phyloP scores from a whole-genome alignment of 768 basidiomycete species.

The Boletus pseudo-olivaceus region DNA sequence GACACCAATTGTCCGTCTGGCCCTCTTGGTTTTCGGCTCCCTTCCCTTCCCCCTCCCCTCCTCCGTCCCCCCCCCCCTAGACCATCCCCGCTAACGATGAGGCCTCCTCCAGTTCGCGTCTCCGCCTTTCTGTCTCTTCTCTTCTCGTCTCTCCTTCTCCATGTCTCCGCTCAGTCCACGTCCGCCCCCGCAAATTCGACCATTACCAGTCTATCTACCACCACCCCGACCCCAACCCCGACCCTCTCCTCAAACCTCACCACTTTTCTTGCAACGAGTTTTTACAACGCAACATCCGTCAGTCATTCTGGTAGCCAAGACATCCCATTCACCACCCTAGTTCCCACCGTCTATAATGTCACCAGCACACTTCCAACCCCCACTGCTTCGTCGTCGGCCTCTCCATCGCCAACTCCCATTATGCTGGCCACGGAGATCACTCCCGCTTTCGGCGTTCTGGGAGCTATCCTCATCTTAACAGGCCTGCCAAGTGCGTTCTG shows the following conservation, averaged over 20 bases:
- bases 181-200: constrained; percentile 21
- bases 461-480: constrained; percentile 82
- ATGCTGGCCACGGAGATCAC: constrained; percentile 65
- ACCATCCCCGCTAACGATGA: constrained; percentile 13
- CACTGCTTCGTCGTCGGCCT: constrained; percentile 43
- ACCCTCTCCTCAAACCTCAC: constrained; percentile 36
- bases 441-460: constrained; percentile 87
- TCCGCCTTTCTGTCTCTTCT: constrained; percentile 19
- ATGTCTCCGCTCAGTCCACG: constrained; percentile 39
- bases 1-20: constrained; percentile 17
- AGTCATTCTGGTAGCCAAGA: constrained; percentile 46
- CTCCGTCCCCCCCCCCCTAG: not conserved
- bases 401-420: constrained; percentile 34
- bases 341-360: constrained; percentile 62
- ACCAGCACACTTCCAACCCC: constrained; percentile 52
- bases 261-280: constrained; percentile 53
- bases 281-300: constrained; percentile 47
- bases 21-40: too few species aligned
- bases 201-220: not conserved
- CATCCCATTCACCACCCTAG: constrained; percentile 47
- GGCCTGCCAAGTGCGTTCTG: constrained; percentile 88
- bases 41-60: not conserved
- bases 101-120: not conserved
- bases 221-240: not conserved
- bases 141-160: constrained; percentile 28